Conservation (phyloP, 768 basidiomycete species). For the Crassisporium funariophilum region DNA sequence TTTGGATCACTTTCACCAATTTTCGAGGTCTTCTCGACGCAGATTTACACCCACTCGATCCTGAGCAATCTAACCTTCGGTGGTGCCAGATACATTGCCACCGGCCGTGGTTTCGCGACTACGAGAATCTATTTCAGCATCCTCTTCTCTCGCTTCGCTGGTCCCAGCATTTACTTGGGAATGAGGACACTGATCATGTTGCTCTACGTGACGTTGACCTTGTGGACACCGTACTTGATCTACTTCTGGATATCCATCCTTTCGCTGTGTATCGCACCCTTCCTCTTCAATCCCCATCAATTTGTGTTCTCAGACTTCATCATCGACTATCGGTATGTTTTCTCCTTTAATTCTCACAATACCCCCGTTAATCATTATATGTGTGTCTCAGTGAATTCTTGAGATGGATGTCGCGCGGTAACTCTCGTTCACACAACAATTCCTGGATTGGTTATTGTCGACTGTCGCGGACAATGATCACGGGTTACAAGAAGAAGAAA, state of each 20-base stretch:
- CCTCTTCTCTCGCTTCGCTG: constrained; percentile 97
- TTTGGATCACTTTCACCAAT: constrained; percentile 92
- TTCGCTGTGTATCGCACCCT: constrained; percentile 90
- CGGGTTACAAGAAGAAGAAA: constrained; percentile 99
- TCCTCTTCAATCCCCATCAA: constrained; percentile 99
- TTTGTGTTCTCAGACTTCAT: constrained; percentile 97
- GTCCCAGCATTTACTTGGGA: constrained; percentile 97
- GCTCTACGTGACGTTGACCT: constrained; percentile 88
- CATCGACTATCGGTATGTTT: constrained; percentile 84
- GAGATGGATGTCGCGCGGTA: constrained; percentile 98
- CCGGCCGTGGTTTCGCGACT: constrained; percentile 98
- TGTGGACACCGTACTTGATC: constrained; percentile 91
- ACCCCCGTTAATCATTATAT: constrained; percentile 6
- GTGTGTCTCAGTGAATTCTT: constrained; percentile 76
- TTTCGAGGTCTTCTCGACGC: constrained; percentile 98
- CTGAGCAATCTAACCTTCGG: constrained; percentile 96
- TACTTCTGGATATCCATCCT: constrained; percentile 99
- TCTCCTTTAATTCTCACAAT: background rate
- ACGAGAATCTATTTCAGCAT: constrained; percentile 94
- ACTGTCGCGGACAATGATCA: constrained; percentile 96
- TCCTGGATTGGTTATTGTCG: constrained; percentile 99
- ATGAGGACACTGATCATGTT: constrained; percentile 91
- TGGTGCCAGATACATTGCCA: constrained; percentile 98
- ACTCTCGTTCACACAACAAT: constrained; percentile 95
- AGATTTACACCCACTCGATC: constrained; percentile 98